Evolutionary conservation across 352 stramenopile genomes (phyloP), one percentile per base, ranked within the genome.

Genomic region (Globisporangium canariense): DNA sequence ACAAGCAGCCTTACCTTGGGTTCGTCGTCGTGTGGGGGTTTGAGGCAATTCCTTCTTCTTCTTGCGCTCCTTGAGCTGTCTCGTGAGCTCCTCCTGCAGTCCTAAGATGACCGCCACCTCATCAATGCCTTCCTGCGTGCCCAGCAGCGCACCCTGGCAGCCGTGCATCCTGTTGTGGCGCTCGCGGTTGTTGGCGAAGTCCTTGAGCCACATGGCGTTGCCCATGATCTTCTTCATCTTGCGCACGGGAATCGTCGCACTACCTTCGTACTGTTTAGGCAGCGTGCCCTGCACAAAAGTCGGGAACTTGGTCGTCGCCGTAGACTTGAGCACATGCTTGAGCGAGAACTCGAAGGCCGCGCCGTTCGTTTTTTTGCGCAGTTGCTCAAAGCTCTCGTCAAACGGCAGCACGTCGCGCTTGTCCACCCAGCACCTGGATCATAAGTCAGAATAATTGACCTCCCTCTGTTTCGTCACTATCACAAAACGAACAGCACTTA

Each of bases 361-460:
- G 49, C 47, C 78, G 28, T 58, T 83, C 64, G 64, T 75, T 7
- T 62, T 61, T 43, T 73, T 76, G 5, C 75, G 72, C 1, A 71
- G 40, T 4, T 65, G 67, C 9, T 80, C 70, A 46, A 75, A 86
- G 3, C 71, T 62, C 6, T 74, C 66, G 13, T 78, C 62, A 38
- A 86, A 90, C 5, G 66, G 52, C 40, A 65, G 62, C 14, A 86
- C 66, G 60, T 86, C 68, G 13, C 36, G 54, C 32, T 67, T 74
- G 25, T 75, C 63, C 64, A 86, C 65, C 81, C 81, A 90, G 60
- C 69, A 87, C 22, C 81, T 86, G 56, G 67, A 81, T 30, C 70
- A 49, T 4, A 22, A 22, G 5, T 9, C 4, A 49, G n/a, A 49
- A 43, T 43, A 0, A 40, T 20, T 53, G 13, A 40, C 22, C 5